phyloP scores from a whole-genome alignment of 2,329 filamentous ascomycete genomes.

The Delphinella strobiligena region DNA sequence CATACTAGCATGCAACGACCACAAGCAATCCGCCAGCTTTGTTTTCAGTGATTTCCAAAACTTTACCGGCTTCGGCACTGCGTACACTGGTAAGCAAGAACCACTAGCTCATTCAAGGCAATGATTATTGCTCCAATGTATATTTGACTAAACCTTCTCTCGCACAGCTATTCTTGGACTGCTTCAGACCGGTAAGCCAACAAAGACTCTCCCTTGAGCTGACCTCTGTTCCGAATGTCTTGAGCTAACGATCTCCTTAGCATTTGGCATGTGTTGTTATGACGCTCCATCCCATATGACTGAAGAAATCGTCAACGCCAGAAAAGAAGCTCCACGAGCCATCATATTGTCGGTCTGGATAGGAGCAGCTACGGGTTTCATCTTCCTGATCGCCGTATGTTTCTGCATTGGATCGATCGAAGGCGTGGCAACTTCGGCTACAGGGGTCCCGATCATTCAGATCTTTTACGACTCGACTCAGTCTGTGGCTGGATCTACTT shows the following conservation, averaged over 20 bases:
- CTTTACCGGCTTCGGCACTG: slow-evolving; percentile 38
- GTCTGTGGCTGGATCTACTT: slow-evolving; percentile 32
- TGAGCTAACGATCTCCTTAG: too few species aligned
- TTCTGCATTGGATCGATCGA: slow-evolving; percentile 42
- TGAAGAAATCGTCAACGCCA: slow-evolving; percentile 42
- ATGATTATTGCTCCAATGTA: too few species aligned
- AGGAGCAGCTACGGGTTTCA: slow-evolving; percentile 34
- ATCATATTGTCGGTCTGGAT: slow-evolving; percentile 34
- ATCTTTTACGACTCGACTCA: slow-evolving; percentile 40
- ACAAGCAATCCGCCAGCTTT: slow-evolving; percentile 42
- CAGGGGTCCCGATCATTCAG: slow-evolving; percentile 41
- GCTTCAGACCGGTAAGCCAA: slow-evolving; percentile 39
- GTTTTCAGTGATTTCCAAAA: slow-evolving; percentile 46
- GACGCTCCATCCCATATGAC: slow-evolving; percentile 39
- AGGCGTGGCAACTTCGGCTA: slow-evolving; percentile 31
- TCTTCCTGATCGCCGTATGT: slow-evolving; percentile 37
- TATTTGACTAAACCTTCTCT: too few species aligned
- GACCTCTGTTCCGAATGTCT: too few species aligned
- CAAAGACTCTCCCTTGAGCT: too few species aligned
- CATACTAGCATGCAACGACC: slow-evolving; percentile 40
- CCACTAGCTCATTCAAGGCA: too few species aligned
- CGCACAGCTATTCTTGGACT: slow-evolving; percentile 44
- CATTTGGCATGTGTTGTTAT: slow-evolving; percentile 43
- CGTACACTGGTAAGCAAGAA: too few species aligned
- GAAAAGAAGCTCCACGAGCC: slow-evolving; percentile 38